Evolutionary conservation across 2,329 filamentous ascomycete species (phyloP).

Genomic region (Trichoderma aggressivum): DNA sequence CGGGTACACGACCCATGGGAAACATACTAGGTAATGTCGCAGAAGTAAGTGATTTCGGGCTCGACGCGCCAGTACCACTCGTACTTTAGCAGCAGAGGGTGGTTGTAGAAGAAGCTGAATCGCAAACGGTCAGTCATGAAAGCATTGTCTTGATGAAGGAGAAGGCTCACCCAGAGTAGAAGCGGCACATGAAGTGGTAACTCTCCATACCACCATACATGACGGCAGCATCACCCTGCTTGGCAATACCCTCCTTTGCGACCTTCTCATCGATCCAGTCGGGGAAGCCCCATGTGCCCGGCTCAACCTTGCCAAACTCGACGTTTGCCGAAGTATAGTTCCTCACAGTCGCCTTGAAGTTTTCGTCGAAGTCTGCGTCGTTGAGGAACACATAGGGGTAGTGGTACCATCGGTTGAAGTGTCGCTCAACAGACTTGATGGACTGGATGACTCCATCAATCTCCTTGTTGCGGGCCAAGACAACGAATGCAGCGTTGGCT

Average conservation of each 20-base stretch:
- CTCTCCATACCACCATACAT: slow-evolving; percentile 99
- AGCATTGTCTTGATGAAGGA: neutral
- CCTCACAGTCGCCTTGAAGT: slow-evolving; percentile 80
- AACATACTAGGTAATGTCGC: slow-evolving; percentile 91
- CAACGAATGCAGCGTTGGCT: slow-evolving; percentile 93
- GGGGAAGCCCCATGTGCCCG: slow-evolving; percentile 92
- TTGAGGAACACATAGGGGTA: slow-evolving; percentile 99
- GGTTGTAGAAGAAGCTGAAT: slow-evolving; percentile 87
- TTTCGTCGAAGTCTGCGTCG: slow-evolving; percentile 93
- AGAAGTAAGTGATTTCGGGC: slow-evolving; percentile 99
- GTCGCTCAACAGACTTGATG: slow-evolving; percentile 93
- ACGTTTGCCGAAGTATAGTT: slow-evolving; percentile 87
- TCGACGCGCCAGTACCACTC: slow-evolving; percentile 99
- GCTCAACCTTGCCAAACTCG: slow-evolving; percentile 91
- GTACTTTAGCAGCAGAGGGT: slow-evolving; percentile 90
- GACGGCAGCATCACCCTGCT: slow-evolving; percentile 94
- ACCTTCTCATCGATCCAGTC: slow-evolving; percentile 95
- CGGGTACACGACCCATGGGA: neutral
- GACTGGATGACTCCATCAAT: slow-evolving; percentile 94
- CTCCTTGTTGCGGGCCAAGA: slow-evolving; percentile 94
- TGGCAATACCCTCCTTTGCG: slow-evolving; percentile 90
- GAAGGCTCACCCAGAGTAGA: slow-evolving; percentile 83
- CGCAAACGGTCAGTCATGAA: neutral
- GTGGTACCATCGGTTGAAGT: slow-evolving; percentile 98
- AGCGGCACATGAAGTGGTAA: slow-evolving; percentile 98